Evolutionary conservation across 345 rosid species (phyloP), one percentile per base, ranked within the genome.

Genomic region (Populus davidiana): DNA sequence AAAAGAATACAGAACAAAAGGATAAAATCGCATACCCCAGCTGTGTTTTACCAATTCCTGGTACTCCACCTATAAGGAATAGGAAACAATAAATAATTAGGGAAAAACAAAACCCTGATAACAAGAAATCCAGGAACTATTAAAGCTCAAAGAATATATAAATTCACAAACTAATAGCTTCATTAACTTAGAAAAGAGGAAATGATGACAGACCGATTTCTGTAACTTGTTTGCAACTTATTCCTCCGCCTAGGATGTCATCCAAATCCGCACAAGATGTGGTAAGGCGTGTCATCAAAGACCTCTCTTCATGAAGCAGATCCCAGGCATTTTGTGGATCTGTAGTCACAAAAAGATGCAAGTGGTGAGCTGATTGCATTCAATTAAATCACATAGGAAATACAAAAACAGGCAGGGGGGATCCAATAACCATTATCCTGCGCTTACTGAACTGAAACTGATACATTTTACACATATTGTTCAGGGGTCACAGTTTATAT

Each of bases 11-110:
- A 76, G 49, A 71, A 77, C 13, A 59, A 82, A 54, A 83, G 68
- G 72, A 72, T 20, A 81, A 62, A 11, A 77, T 61, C 50, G 35
- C 78, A 78, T 89, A 92, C 98, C 98, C 99, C 70, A 95, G 77
- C 85, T 95, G 99, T 41, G 99, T 95, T 89, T 95, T 95, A 80
- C 98, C 97, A 65, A 95, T 95, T 62, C 98, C 97, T 0, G 99
- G 99, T 25, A 91, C 72, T 54, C 81, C 81, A 73, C 81, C 81
- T 79, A 56, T 8, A 79, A 31, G 11, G 1, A 61, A 69, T 61
- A 70, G 80, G 18, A 5, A 76, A 43, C 68, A 13, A 27, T 7
- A 29, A 71, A 38, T 10, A 13, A 39, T 4, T 27, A 49, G 16
- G n/a, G n/a, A 16, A 25, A 17, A 49, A 3, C 2, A 8, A 70